Conservation (phyloP, 164 flowering plant species). For the Liriodendron chinense region DNA sequence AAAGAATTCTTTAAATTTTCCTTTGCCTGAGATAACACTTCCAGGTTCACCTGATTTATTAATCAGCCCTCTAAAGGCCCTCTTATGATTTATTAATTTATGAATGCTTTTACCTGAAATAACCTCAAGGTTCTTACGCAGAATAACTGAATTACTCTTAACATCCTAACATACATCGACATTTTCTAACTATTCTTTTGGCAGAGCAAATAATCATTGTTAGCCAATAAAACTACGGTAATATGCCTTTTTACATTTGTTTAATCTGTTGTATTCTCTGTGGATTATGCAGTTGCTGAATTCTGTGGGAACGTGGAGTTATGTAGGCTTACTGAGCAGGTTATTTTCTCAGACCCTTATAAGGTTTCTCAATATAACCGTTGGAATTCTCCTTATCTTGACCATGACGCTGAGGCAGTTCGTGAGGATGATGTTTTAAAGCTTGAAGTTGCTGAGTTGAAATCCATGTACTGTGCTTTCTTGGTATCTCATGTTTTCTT, state of each 20-base stretch:
- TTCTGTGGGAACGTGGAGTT: constrained; percentile 93
- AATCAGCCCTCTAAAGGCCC: too few relatives aligned
- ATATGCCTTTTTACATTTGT: neutral
- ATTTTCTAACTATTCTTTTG: neutral
- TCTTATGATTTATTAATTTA: too few relatives aligned
- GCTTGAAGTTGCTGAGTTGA: constrained; percentile 86
- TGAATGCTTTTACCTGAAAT: too few relatives aligned
- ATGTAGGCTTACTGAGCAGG: constrained; percentile 91
- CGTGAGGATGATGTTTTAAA: constrained; percentile 71
- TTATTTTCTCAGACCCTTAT: constrained; percentile 96
- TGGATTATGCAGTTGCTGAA: constrained; percentile 72
- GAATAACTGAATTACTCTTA: too few relatives aligned
- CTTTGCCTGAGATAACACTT: too few relatives aligned
- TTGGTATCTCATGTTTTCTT: constrained; percentile 2
- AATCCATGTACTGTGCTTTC: constrained; percentile 55
- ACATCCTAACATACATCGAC: too few relatives aligned
- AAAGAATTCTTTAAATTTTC: too few relatives aligned
- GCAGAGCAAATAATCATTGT: neutral
- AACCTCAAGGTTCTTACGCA: too few relatives aligned
- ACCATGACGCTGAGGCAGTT: constrained; percentile 72
- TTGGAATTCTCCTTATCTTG: constrained; percentile 91
- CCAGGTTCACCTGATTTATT: too few relatives aligned
- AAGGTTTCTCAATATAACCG: constrained; percentile 66
- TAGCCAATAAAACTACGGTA: neutral
- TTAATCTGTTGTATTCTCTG: neutral